A percentile compares a stretch with the other conserved stretches of the same genome.
Evolutionary conservation across 2,329 filamentous ascomycete genomes (phyloP).

Genomic region (Tolypocladium nubicola): DNA sequence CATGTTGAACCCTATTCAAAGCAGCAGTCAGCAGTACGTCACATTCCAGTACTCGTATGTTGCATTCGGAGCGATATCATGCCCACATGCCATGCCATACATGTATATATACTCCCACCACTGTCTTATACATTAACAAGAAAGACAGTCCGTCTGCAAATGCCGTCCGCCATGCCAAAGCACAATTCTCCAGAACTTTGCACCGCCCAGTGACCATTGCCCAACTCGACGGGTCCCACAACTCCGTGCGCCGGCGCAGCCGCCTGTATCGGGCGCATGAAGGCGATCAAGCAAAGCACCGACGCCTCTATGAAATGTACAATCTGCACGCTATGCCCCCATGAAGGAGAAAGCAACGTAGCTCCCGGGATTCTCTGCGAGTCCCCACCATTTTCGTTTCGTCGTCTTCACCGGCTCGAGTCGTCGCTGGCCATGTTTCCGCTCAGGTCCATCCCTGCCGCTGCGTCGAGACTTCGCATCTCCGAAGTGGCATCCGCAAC

Average conservation of each 20-base stretch:
- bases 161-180: not conserved
- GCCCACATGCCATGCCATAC: not conserved
- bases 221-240: not conserved
- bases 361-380: not conserved
- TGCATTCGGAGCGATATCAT: not conserved
- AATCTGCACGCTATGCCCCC: not conserved
- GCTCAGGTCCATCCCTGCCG: constrained; percentile 19
- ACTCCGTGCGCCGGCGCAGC: not conserved
- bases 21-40: not conserved
- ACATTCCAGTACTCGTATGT: not conserved
- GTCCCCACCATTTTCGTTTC: not conserved
- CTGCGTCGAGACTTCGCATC: constrained; percentile 30
- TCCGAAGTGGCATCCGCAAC: constrained; percentile 14
- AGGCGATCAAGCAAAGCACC: not conserved
- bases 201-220: not conserved
- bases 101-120: not conserved
- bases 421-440: constrained; percentile 12
- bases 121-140: not conserved
- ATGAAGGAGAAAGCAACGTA: not conserved
- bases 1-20: not conserved
- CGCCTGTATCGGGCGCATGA: not conserved
- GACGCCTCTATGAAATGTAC: constrained; percentile 1
- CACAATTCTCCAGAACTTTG: not conserved
- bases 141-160: not conserved
- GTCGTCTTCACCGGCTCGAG: constrained; percentile 9